phyloP scores from a whole-genome alignment of 2,329 filamentous ascomycete genomes.

The Phaeosphaeria sp. region DNA sequence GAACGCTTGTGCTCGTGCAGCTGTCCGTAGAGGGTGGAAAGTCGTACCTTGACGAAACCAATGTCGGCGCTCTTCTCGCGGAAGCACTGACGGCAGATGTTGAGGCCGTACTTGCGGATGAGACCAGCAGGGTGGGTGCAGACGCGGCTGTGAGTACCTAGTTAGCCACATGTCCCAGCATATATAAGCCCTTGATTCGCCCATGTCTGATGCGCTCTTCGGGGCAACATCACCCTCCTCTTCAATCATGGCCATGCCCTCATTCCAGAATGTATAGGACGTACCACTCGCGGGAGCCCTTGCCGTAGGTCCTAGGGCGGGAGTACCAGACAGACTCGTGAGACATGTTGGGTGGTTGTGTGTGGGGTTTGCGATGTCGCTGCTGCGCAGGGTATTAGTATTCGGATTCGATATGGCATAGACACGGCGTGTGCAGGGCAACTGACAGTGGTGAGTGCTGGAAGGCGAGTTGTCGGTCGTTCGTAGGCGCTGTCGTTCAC shows the following conservation, averaged over 20 bases:
- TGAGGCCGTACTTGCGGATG: slow-evolving; percentile 99
- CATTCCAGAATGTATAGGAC: slow-evolving; percentile 46
- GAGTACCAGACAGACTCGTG: slow-evolving; percentile 99
- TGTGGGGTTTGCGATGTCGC: slow-evolving; percentile 30
- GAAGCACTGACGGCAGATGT: slow-evolving; percentile 78
- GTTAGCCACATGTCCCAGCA: slow-evolving; percentile 35
- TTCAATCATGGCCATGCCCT: neutral
- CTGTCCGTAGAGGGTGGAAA: neutral
- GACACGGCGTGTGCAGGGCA: neutral
- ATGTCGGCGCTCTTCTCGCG: slow-evolving; percentile 72
- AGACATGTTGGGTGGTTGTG: slow-evolving; percentile 69
- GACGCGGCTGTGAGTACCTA: slow-evolving; percentile 66
- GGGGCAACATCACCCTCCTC: neutral
- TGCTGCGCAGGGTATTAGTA: slow-evolving; percentile 24
- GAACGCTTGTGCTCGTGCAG: neutral
- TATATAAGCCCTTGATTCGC: slow-evolving; percentile 4
- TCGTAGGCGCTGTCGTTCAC: slow-evolving; percentile 37
- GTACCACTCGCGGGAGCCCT: slow-evolving; percentile 93
- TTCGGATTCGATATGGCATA: neutral
- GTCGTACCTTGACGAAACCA: slow-evolving; percentile 70
- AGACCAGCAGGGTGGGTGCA: slow-evolving; percentile 98
- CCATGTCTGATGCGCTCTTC: neutral
- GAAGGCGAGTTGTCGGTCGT: slow-evolving; percentile 32
- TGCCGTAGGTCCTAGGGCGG: slow-evolving; percentile 95
- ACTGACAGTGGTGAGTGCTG: slow-evolving; percentile 36